phyloP scores from a whole-genome alignment of 306 rosid genomes.

The Glycine tomentella region DNA sequence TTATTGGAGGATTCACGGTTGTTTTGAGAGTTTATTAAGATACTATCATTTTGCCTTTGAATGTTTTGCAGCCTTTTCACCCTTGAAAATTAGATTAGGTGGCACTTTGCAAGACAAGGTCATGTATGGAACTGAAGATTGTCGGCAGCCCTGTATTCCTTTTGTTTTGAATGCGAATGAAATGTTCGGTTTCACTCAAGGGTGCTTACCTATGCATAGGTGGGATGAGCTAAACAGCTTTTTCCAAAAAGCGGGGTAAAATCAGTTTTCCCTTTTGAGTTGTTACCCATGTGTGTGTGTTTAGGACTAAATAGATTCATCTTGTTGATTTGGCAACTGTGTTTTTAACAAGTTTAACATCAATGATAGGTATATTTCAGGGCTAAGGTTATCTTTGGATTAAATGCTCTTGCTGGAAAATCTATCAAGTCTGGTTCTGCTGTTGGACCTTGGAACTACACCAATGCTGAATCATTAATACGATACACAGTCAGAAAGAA shows the following conservation, averaged over 20 bases:
- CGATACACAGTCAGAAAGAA: slow-evolving; percentile 76
- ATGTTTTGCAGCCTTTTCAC: slow-evolving; percentile 84
- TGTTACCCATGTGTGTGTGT: background rate
- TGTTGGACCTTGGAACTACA: slow-evolving; percentile 74
- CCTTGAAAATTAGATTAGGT: slow-evolving; percentile 88
- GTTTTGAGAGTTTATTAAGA: slow-evolving; percentile 22
- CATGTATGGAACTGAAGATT: slow-evolving; percentile 70
- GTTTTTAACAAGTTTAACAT: slow-evolving; percentile 34
- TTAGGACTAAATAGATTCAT: background rate
- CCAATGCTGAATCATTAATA: slow-evolving; percentile 80
- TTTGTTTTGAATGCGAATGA: slow-evolving; percentile 56
- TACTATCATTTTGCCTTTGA: slow-evolving; percentile 8
- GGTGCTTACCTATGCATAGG: slow-evolving; percentile 83
- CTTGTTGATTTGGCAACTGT: slow-evolving; percentile 39
- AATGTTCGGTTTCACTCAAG: slow-evolving; percentile 75
- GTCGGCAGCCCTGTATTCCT: slow-evolving; percentile 60
- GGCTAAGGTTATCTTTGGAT: slow-evolving; percentile 83
- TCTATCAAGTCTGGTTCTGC: slow-evolving; percentile 48
- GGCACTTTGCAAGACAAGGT: slow-evolving; percentile 90
- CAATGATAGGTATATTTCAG: slow-evolving; percentile 59
- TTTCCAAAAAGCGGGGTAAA: slow-evolving; percentile 84
- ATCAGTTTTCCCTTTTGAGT: slow-evolving; percentile 17
- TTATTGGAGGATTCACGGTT: background rate
- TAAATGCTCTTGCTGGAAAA: slow-evolving; percentile 84
- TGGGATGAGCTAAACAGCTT: slow-evolving; percentile 93